Evolutionary conservation across 2,329 filamentous ascomycete genomes (phyloP), one percentile per base, ranked within the genome.

Genomic region (Fusarium sp.): DNA sequence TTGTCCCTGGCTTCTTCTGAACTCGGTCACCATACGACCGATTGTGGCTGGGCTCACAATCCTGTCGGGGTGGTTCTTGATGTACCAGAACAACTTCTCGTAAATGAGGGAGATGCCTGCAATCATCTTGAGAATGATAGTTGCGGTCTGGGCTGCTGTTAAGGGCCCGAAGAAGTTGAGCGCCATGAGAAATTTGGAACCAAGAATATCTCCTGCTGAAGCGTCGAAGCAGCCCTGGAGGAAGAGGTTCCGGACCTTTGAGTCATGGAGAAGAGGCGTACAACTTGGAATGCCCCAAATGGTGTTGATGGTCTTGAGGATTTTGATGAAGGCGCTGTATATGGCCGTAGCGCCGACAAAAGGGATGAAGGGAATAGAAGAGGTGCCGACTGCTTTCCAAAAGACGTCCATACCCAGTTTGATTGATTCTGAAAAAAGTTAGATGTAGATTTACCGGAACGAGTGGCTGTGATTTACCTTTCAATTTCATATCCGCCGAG

Each of bases 231-330:
- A 54, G 0, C 50, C 50, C 2, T 54, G 50, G 0, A 54, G 6
- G 11, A 54, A 54, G 50, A 54, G 50, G 2, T 54, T 54, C 1
- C 50, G 50, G 2, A 54, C 50, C 27, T 54, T 54, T 4, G 50
- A 54, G 7, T 54, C 50, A 5, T 54, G 50, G 2, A 54, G 27
- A 1, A 54, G 50, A 14, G 50, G 50, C 6, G 50, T 54, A 4
- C 50, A 54, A 11, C 50, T 54, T 0, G 50, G 50, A 1, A 54
- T 54, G 4, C 50, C 50, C 50, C 50, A 33, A 7, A 54, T 54
- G 27, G 27, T 54, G n/a, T 54, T 54, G 27, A 54, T 54, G n/a
- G 50, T 54, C 50, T 54, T 54, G 27, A 54, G 50, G n/a, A 54
- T 54, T 29, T 54, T 54, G n/a, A 54, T 54, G 11, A 54, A 54